Evolutionary conservation across 108 stramenopile species (phyloP), one percentile per base, ranked within the genome.

Genomic region (Conticribra guillardii): DNA sequence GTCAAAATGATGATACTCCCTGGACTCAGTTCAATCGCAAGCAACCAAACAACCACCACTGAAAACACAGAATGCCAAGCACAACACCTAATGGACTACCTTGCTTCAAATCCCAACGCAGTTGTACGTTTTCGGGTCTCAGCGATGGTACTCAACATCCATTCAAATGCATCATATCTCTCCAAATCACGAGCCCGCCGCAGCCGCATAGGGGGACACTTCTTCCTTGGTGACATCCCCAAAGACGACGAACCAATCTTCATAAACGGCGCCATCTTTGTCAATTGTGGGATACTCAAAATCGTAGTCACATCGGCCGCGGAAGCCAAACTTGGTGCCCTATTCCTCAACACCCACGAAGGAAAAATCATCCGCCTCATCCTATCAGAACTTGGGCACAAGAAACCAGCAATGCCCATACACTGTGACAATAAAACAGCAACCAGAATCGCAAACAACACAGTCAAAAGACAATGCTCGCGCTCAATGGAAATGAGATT

Each of bases 121-220:
- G 73, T 27, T 1, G 19, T 84, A 15, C 54, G 75, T 0, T 81
- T 64, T 50, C 47, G 28, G 1, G 67, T 60, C 64, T 73, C 71
- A 23, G 71, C 69, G 61, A 77, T 84, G 84, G 27, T 64, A 17
- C 72, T n/a, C n/a, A n/a, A n/a, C n/a, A n/a, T n/a, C n/a, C n/a
- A n/a, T n/a, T n/a, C n/a, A n/a, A n/a, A n/a, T 11, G 56, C 56
- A 26, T 62, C 73, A 26, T 85, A 82, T 55, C 64, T 85, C 1
- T 23, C 28, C 41, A 69, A 31, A 47, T 28, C 67, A 41, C 54
- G 62, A 28, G 71, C 80, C n/a, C 37, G 84, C 5, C 54, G 60
- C 59, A 48, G 74, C 15, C 48, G 51, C 3, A 76, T 60, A 23
- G 80, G 84, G 11, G 37, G 50, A 37, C 46, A 46, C 50, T 81